Base-by-base conservation (phyloP, 192 early-diverging fungal species). In the Podochytrium sp. region DNA sequence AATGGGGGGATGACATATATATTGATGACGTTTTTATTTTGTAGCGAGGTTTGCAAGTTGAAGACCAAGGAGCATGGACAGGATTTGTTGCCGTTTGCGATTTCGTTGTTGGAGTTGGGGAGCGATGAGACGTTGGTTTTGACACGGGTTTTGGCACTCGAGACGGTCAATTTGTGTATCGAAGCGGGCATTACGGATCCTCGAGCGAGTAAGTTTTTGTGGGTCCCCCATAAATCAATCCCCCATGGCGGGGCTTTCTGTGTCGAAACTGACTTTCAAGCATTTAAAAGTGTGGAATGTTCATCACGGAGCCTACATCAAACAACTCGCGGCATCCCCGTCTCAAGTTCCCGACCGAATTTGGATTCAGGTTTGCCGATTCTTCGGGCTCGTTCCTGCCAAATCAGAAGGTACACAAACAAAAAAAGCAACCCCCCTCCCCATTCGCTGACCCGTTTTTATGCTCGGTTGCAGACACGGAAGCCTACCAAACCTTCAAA, bases 401-500 rank as follows among this genome's bases (percentile, higher is more conserved):
- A 62, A 62, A 39, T 38, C 60, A 32, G 60, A 62, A 66, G n/a
- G n/a, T n/a, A n/a, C n/a, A n/a, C n/a, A n/a, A n/a, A n/a, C n/a
- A n/a, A n/a, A n/a, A n/a, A n/a, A n/a, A n/a, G n/a, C n/a, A n/a
- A n/a, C n/a, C n/a, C n/a, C n/a, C n/a, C n/a, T n/a, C n/a, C n/a
- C n/a, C n/a, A n/a, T n/a, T n/a, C n/a, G n/a, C n/a, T n/a, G n/a
- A n/a, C n/a, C n/a, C n/a, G n/a, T n/a, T n/a, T n/a, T n/a, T n/a
- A n/a, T n/a, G n/a, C n/a, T n/a, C n/a, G n/a, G n/a, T n/a, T n/a
- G n/a, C n/a, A n/a, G 65, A 66, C 33, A 66, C 43, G 1, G 65
- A 66, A 66, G 29, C 33, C 10, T 66, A 66, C 30, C 65, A 50
- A 23, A 51, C 41, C 33, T 66, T 66, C 30, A 43, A 66, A 43